Conservation (phyloP, 1,284 basidiomycete genomes). For the Papiliotrema flavescens region DNA sequence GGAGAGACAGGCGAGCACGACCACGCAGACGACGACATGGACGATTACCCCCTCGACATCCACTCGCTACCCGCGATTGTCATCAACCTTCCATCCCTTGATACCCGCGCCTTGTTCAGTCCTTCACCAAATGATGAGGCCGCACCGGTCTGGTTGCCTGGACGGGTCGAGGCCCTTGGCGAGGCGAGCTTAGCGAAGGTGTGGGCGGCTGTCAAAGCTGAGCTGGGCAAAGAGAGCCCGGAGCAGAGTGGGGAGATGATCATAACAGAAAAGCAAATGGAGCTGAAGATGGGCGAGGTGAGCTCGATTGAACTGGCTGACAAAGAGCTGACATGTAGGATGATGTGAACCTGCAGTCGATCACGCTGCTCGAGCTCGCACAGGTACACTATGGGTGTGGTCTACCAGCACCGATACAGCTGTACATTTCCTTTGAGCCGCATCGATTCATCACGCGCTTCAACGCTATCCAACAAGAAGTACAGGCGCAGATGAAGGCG, state of each 20-base stretch:
- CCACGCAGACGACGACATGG: slow-evolving; percentile 10
- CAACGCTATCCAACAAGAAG: slow-evolving; percentile 37
- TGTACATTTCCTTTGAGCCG: slow-evolving; percentile 32
- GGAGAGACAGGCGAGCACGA: slow-evolving; percentile 1
- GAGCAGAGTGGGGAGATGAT: slow-evolving; percentile 26
- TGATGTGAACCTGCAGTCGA: slow-evolving; percentile 33
- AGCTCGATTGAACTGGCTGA: slow-evolving; percentile 15
- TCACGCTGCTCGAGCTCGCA: slow-evolving; percentile 39
- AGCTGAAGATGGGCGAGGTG: slow-evolving; percentile 71
- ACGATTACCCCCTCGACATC: slow-evolving; percentile 13
- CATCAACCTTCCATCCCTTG: slow-evolving; percentile 25
- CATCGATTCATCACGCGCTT: slow-evolving; percentile 41
- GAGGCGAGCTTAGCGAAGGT: slow-evolving; percentile 28
- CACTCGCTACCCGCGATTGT: slow-evolving; percentile 29
- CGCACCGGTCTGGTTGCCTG: slow-evolving; percentile 26
- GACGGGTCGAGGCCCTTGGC: slow-evolving; percentile 26
- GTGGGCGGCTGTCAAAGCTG: slow-evolving; percentile 22
- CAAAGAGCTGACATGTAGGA: slow-evolving; percentile 24
- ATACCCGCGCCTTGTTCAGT: slow-evolving; percentile 28
- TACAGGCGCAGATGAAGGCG: slow-evolving; percentile 58
- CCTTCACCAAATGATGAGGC: slow-evolving; percentile 14
- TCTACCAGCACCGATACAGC: slow-evolving; percentile 36
- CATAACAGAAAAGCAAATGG: slow-evolving; percentile 37
- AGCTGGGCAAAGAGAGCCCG: slow-evolving; percentile 23
- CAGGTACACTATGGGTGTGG: slow-evolving; percentile 38